Percentiles rank a stretch among this genome's conserved stretches.
phyloP scores from a whole-genome alignment of 176 grass and related monocot species.

The Ensete ventricosum region DNA sequence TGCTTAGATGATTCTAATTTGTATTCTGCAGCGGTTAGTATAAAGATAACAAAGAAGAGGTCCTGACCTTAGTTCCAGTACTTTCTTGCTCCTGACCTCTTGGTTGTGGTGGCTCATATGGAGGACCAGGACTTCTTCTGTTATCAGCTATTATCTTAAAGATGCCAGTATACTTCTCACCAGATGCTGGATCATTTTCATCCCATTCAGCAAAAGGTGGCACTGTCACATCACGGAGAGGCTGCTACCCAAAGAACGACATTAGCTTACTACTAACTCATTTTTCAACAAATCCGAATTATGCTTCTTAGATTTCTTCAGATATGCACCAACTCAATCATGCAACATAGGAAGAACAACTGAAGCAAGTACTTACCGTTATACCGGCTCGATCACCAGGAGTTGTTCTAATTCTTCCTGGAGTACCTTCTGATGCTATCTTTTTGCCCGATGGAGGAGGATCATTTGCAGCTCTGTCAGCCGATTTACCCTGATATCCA shows the following conservation, averaged over 20 bases:
- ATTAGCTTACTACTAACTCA: background rate
- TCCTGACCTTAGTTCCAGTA: background rate
- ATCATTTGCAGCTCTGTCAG: background rate
- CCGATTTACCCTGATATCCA: background rate
- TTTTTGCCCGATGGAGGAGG: background rate
- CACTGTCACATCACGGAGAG: conserved; percentile 38
- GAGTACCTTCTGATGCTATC: background rate
- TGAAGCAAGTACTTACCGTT: background rate
- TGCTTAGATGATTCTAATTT: background rate
- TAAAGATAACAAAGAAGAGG: background rate
- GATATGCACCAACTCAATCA: background rate
- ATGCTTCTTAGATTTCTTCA: background rate
- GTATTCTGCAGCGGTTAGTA: background rate
- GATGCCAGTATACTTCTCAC: conserved; percentile 51
- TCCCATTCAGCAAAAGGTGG: conserved; percentile 64
- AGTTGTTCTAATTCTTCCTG: conserved; percentile 6
- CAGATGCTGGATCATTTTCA: conserved; percentile 39
- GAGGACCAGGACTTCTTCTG: background rate
- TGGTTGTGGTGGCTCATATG: background rate
- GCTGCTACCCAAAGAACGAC: conserved; percentile 11
- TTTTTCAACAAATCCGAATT: background rate
- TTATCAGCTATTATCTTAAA: conserved; percentile 25
- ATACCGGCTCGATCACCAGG: background rate
- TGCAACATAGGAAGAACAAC: background rate
- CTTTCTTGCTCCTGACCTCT: background rate